Evolutionary conservation across 2,329 filamentous ascomycete species (phyloP).

Genomic region (Exserohilum rostratum): DNA sequence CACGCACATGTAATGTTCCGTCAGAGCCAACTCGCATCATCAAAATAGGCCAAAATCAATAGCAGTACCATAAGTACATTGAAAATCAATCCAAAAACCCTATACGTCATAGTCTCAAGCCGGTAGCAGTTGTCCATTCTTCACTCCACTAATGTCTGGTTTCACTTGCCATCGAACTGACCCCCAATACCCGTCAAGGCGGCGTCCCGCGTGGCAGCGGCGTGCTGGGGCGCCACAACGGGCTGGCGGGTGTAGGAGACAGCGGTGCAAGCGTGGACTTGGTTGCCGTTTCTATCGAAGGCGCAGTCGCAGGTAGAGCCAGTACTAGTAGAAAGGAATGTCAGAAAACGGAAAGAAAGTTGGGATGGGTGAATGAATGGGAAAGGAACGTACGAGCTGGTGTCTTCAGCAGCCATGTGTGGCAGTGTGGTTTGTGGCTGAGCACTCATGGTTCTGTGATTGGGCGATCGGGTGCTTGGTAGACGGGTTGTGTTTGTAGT

Average conservation of each 20-base stretch:
- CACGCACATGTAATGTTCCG: no score
- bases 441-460: no score
- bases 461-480: no score
- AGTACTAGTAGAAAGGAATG: not conserved
- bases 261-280: not conserved
- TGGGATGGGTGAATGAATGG: not conserved
- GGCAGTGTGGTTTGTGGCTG: no score
- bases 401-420: not conserved
- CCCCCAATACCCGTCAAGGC: not conserved
- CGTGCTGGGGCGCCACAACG: not conserved
- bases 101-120: no score
- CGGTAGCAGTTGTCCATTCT: no score
- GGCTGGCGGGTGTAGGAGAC: not conserved
- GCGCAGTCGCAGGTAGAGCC: not conserved
- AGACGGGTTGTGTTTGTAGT: no score
- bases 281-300: not conserved
- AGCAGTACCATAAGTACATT: no score
- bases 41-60: no score
- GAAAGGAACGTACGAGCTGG: not conserved
- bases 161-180: slow-evolving; percentile 1
- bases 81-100: no score
- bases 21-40: no score
- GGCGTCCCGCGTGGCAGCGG: not conserved
- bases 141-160: not conserved
- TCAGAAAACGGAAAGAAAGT: no score